Conservation (phyloP, 164 flowering plant genomes). For the Santalum album region DNA sequence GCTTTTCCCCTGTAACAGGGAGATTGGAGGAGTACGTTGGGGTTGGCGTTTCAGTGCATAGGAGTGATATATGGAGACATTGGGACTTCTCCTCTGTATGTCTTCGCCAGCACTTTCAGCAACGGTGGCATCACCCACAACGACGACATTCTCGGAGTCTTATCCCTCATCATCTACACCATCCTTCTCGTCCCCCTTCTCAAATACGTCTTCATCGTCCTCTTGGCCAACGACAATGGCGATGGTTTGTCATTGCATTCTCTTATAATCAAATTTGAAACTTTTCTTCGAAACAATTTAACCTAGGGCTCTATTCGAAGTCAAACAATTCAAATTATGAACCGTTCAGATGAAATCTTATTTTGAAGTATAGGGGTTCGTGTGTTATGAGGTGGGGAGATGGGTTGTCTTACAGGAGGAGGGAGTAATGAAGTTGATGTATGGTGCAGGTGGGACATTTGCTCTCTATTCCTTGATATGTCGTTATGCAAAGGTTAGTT, state of each 20-base stretch:
- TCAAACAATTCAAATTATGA: no score
- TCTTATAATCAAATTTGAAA: no score
- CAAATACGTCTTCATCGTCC: slow-evolving; percentile 52
- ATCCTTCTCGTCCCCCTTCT: slow-evolving; percentile 34
- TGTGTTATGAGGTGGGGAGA: no score
- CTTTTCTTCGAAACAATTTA: neutral
- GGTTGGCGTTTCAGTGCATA: slow-evolving; percentile 55
- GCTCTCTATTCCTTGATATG: slow-evolving; percentile 70
- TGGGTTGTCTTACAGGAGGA: no score
- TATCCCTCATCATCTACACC: slow-evolving; percentile 58
- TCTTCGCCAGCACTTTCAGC: slow-evolving; percentile 41
- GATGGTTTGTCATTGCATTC: slow-evolving; percentile 45
- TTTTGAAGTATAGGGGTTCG: no score
- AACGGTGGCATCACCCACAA: slow-evolving; percentile 22
- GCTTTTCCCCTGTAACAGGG: slow-evolving; percentile 15
- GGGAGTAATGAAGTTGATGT: no score
- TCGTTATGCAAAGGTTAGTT: slow-evolving; percentile 51
- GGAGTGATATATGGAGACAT: slow-evolving; percentile 65
- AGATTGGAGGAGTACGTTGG: slow-evolving; percentile 28
- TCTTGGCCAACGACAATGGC: slow-evolving; percentile 61
- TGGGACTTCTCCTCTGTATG: slow-evolving; percentile 69
- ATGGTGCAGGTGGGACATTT: slow-evolving; percentile 75
- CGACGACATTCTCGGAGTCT: slow-evolving; percentile 44
- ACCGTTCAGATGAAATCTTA: no score
- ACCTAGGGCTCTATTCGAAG: no score